These are phyloP conservation scores for Fusarium aywerte DNA, from an alignment of 2,329 filamentous ascomycete species.

Conservation along the genomic window DNA sequence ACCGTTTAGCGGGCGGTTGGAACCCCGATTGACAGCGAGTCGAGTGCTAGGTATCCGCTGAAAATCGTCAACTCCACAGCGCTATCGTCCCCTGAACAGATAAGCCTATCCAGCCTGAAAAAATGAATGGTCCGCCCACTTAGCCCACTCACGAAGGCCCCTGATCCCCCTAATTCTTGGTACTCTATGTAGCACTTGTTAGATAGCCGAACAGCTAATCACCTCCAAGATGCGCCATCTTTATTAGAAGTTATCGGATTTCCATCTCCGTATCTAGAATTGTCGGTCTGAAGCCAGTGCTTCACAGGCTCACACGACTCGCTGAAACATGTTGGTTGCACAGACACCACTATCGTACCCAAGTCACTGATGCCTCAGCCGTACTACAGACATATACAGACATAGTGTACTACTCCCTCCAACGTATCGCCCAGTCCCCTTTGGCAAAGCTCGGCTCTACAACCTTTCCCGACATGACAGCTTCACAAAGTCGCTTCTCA, in stretches of 20 bases:
- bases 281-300: constrained; percentile 5
- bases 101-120: not conserved
- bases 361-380: not conserved
- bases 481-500: constrained; percentile 62
- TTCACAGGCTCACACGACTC: not conserved
- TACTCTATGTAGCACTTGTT: not conserved
- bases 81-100: not conserved
- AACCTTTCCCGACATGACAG: constrained; percentile 66
- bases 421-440: constrained; percentile 68
- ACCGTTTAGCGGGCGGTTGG: not conserved
- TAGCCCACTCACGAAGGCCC: not conserved
- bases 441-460: constrained; percentile 71
- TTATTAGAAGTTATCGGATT: not conserved
- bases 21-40: not conserved
- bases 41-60: not conserved
- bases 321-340: not conserved
- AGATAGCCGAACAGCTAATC: not conserved
- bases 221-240: not conserved
- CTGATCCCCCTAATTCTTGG: too few species aligned
- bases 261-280: not conserved
- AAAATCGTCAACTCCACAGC: not conserved
- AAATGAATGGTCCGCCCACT: not conserved
- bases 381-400: too few species aligned
- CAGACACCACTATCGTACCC: not conserved
- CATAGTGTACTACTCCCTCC: constrained; percentile 56